A percentile compares a stretch with the other conserved stretches of the same genome.
phyloP scores from a whole-genome alignment of 2,329 filamentous ascomycete genomes.

The Cytospora mali region DNA sequence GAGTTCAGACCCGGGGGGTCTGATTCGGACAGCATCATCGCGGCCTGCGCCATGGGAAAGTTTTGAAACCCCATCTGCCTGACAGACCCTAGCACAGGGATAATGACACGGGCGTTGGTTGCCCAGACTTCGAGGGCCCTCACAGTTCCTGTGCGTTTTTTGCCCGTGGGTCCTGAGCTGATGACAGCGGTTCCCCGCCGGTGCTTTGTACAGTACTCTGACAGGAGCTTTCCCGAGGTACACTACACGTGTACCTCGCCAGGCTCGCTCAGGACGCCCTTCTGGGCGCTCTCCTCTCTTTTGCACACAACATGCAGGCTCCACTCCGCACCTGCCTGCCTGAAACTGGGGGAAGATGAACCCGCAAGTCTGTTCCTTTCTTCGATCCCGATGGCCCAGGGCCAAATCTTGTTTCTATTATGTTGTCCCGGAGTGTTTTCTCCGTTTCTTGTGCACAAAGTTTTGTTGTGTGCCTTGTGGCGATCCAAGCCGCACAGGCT shows the following conservation, averaged over 20 bases:
- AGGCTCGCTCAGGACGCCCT: no score
- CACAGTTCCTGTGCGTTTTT: no score
- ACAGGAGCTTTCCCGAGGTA: not conserved
- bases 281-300: not conserved
- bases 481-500: not conserved
- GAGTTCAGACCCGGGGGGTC: not conserved
- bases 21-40: not conserved
- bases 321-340: not conserved
- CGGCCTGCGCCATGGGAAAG: not conserved
- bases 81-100: no score
- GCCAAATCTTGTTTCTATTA: not conserved
- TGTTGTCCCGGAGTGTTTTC: not conserved
- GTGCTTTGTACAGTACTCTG: not conserved
- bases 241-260: not conserved
- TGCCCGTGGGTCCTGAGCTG: not conserved
- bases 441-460: not conserved
- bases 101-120: no score
- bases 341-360: not conserved
- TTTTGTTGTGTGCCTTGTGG: not conserved
- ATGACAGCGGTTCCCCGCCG: not conserved
- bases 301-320: not conserved
- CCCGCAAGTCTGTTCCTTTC: not conserved
- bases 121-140: no score
- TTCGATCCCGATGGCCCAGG: not conserved
- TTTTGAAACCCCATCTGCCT: not conserved